Evolutionary conservation across 192 early-diverging fungal species (phyloP), one percentile per base, ranked within the genome.

Genomic region (Phlyctochytrium bullatum): DNA sequence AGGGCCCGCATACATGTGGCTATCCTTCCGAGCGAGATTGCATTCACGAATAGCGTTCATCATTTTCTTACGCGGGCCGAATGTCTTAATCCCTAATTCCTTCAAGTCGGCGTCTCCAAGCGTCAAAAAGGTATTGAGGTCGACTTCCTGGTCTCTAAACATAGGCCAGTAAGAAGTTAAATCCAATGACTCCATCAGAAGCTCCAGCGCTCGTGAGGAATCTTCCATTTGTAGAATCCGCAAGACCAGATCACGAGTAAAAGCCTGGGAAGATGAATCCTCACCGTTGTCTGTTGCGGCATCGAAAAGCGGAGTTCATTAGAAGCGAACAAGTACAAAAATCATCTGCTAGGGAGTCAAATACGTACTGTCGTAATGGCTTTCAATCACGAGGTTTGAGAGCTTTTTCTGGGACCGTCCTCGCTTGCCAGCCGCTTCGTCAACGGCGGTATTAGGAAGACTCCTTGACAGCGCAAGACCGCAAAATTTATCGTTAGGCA

Each of bases 71-170:
- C 83, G 71, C 29, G 77, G 73, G 14, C 83, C 83, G 62, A 85
- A 73, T n/a, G 80, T 66, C 30, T 66, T 78, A 6, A 85, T 78
- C 17, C 83, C 83, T 2, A 79, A 51, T 50, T 82, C 76, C 53
- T 73, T 79, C 29, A 85, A 56, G 60, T 85, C 80, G 10, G 63
- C 61, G 52, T 85, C 83, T 20, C 52, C 66, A 20, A 85, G 64
- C 12, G 77, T 53, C 4, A 85, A 59, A 17, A 85, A 66, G 0
- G 72, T 80, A 12, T 68, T 68, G 56, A 78, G 80, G 61, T 85
- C 83, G 40, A 85, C 69, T 35, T 80, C 79, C 52, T 85, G 80
- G 32, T 78, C 74, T 27, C 74, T 69, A 65, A 85, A 85, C 16
- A 76, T 59, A 14, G 58, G 64, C 23, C 75, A 31, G 65, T 78